Evolutionary conservation across 2,329 filamentous ascomycete genomes (phyloP), one percentile per base, ranked within the genome.

Genomic region (Scorias spongiosa): DNA sequence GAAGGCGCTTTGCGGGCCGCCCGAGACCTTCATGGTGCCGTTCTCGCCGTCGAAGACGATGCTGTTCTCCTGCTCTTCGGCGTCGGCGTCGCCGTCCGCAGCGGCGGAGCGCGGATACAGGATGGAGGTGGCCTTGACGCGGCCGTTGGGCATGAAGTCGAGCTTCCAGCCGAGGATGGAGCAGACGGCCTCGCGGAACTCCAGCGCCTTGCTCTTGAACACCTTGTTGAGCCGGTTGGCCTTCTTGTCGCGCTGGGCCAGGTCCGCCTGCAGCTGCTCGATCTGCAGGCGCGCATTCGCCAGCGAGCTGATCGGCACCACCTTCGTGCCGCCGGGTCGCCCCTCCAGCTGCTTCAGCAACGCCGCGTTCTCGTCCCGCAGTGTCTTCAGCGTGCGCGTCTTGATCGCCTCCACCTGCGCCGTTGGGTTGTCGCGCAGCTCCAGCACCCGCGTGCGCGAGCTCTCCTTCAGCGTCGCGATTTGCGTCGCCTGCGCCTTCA

Each of bases 21-120:
- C 91, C 29, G 81, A 84, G 45, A 98, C 84, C 71, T 98, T 98
- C 91, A 98, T 98, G 1, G 88, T 95, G 7, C 89, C 91, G 46
- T 83, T 80, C 66, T 95, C 87, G 42, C 87, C 87, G 63, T 94
- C 87, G 61, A 95, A 95, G 0, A 94, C 78, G 39, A 79, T 78
- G 5, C 67, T 74, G 48, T 77, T 75, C 49, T 71, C 70, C 47
- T 70, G 67, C 42, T 63, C 60, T 5, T 85, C 77, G 0, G 57
- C 59, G 9, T 57, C 56, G 6, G 45, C 46, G 20, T 26, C 20
- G 12, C 12, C 15, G 12, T 36, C 32, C 32, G 32, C 12, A 38
- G 54, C 48, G 12, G 52, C 48, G 1, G 42, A 49, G 2, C 47
- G 46, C 0, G 87, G 81, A 58, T 83, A 84, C 58, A 89, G 93